phyloP scores from a whole-genome alignment of 1,139 yeast species.

The Saccharomycopsis crataegensis region DNA sequence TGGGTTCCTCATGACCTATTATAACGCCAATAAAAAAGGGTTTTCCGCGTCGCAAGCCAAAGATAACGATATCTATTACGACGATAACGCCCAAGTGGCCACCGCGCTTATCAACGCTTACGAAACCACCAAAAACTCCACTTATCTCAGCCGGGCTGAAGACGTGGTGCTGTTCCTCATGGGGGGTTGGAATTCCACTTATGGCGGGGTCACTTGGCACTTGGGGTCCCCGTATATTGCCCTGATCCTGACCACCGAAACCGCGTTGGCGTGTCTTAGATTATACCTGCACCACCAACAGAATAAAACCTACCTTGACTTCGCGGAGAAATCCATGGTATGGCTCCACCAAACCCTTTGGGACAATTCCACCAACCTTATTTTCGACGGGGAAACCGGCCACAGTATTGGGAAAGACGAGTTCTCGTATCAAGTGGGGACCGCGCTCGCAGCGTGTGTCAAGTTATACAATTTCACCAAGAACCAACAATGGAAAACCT shows the following conservation, averaged over 20 bases:
- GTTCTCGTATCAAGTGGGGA: conserved; percentile 18
- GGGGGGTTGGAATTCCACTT: conserved; percentile 55
- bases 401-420: conserved; percentile 2
- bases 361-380: conserved; percentile 16
- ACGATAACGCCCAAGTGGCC: conserved; percentile 72
- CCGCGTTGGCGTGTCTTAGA: conserved; percentile 60
- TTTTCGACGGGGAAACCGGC: conserved; percentile 17
- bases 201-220: conserved; percentile 68
- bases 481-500: conserved; percentile 3
- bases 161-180: conserved; percentile 55
- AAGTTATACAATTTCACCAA: conserved; percentile 7
- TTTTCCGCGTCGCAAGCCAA: conserved; percentile 8
- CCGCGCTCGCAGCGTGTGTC: conserved; percentile 17
- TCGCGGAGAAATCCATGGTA: conserved; percentile 11
- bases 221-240: conserved; percentile 50
- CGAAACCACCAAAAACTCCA: conserved; percentile 55
- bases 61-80: conserved; percentile 52
- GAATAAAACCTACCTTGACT: conserved; percentile 1
- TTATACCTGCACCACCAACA: conserved; percentile 23
- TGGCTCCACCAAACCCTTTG: conserved; percentile 11
- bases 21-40: conserved; percentile 13
- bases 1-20: conserved; percentile 10
- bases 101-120: conserved; percentile 60
- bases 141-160: conserved; percentile 48
- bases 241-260: conserved; percentile 64